phyloP scores from a whole-genome alignment of 2,329 filamentous ascomycete species.

The Diaporthe ilicicola region DNA sequence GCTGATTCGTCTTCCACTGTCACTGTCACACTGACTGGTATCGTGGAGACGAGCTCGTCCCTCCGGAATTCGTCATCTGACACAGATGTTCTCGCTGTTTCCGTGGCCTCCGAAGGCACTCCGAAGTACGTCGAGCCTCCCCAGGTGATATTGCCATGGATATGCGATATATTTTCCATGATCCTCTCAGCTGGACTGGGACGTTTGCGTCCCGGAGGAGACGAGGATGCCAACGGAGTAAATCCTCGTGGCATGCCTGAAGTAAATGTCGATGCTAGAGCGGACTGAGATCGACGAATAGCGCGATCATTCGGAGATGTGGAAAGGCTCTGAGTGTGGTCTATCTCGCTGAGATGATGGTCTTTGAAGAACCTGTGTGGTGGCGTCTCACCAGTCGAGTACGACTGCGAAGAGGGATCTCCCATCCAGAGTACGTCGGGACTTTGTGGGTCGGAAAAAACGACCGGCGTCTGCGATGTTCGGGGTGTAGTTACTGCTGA shows the following conservation, averaged over 20 bases:
- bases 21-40: constrained; percentile 61
- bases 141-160: constrained; percentile 58
- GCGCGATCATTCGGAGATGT: constrained; percentile 66
- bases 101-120: constrained; percentile 53
- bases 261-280: constrained; percentile 63
- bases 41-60: constrained; percentile 55
- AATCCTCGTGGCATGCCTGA: constrained; percentile 61
- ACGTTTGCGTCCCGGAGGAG: constrained; percentile 58
- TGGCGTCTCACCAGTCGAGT: constrained; percentile 70
- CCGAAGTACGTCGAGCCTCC: constrained; percentile 54
- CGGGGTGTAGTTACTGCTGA: constrained; percentile 66
- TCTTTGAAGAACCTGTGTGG: constrained; percentile 58
- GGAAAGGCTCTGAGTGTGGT: constrained; percentile 62
- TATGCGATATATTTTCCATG: constrained; percentile 60
- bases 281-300: constrained; percentile 63
- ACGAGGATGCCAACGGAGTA: constrained; percentile 49
- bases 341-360: constrained; percentile 51
- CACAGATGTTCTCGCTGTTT: constrained; percentile 58
- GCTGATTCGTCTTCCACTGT: constrained; percentile 68
- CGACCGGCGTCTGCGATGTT: constrained; percentile 62
- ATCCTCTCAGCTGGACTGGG: constrained; percentile 70
- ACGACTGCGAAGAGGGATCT: constrained; percentile 65
- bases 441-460: constrained; percentile 63
- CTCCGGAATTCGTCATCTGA: constrained; percentile 62
- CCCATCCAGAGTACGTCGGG: constrained; percentile 62